Conservation (phyloP, 805 yeast species). For the Kuraishia piskuri region DNA sequence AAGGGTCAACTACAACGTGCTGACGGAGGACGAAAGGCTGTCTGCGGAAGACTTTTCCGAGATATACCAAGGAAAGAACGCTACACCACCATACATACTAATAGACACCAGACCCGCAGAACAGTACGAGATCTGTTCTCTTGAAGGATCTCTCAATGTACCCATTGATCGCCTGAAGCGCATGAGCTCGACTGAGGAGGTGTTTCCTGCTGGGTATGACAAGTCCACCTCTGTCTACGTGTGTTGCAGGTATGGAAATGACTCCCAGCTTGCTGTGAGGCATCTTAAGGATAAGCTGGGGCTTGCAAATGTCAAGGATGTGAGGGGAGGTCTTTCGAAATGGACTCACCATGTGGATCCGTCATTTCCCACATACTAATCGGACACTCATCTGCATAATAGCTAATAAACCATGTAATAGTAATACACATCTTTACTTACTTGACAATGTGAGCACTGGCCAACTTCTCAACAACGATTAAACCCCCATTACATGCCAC, state of each 20-base stretch:
- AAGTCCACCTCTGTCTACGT: conserved; percentile 32
- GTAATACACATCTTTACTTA: not conserved
- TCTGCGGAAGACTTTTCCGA: conserved; percentile 25
- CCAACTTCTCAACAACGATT: conserved; percentile 18
- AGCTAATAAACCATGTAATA: too few species aligned
- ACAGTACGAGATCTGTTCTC: conserved; percentile 60
- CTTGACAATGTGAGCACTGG: conserved; percentile 1
- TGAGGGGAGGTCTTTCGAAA: conserved; percentile 67
- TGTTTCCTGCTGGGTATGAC: conserved; percentile 3
- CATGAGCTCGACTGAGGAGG: conserved; percentile 17
- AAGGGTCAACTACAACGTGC: conserved; percentile 31
- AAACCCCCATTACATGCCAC: conserved; percentile 21
- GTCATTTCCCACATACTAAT: conserved; percentile 52
- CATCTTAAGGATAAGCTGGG: conserved; percentile 43
- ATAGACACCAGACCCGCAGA: conserved; percentile 75
- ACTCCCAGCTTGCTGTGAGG: conserved; percentile 71
- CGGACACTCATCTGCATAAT: too few species aligned
- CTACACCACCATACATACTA: not conserved
- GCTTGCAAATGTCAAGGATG: conserved; percentile 46
- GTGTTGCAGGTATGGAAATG: conserved; percentile 85
- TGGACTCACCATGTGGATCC: conserved; percentile 61
- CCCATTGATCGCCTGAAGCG: conserved; percentile 46
- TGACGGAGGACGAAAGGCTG: conserved; percentile 37
- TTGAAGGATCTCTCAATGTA: conserved; percentile 53
- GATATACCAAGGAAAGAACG: conserved; percentile 24